A percentile compares a stretch with the other conserved stretches of the same genome.
Evolutionary conservation across 257 asterid species (phyloP).

Genomic region (Agastache rugosa): DNA sequence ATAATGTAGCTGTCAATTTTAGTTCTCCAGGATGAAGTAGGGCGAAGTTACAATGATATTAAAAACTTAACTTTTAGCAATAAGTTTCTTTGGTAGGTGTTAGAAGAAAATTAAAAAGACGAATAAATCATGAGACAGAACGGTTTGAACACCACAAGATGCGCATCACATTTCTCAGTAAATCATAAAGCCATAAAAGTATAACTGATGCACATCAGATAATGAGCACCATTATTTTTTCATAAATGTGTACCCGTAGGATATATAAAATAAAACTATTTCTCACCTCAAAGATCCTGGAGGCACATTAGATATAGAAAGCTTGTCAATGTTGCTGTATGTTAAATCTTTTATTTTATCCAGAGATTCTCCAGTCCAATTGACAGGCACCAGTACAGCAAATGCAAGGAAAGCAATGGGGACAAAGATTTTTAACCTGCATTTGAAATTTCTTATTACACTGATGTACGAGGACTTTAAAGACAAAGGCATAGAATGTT

Average conservation of each 20-base stretch:
- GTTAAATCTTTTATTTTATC: constrained; percentile 60
- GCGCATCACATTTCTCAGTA: not conserved
- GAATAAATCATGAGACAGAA: not conserved
- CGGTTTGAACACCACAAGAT: not conserved
- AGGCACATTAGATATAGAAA: constrained; percentile 84
- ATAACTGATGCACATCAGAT: not conserved
- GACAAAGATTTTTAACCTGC: constrained; percentile 91
- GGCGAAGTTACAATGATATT: not conserved
- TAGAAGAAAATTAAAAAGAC: not conserved
- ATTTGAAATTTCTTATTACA: constrained; percentile 27
- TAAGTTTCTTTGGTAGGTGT: not conserved
- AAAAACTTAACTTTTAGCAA: not conserved
- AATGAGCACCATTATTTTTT: not conserved
- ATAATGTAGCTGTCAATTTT: not conserved
- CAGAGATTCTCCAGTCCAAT: constrained; percentile 75
- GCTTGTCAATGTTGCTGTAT: constrained; percentile 80
- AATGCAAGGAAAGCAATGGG: constrained; percentile 81
- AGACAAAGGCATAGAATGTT: not conserved
- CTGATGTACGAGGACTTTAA: not conserved
- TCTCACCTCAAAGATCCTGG: constrained; percentile 76
- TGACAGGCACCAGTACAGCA: constrained; percentile 80
- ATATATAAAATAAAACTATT: constrained; percentile 25
- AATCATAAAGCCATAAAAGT: constrained; percentile 14
- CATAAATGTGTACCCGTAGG: constrained; percentile 17
- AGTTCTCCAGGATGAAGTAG: not conserved